Evolutionary conservation across 1,284 basidiomycete genomes (phyloP).

Genomic region (Erythrobasidium hasegawianum): DNA sequence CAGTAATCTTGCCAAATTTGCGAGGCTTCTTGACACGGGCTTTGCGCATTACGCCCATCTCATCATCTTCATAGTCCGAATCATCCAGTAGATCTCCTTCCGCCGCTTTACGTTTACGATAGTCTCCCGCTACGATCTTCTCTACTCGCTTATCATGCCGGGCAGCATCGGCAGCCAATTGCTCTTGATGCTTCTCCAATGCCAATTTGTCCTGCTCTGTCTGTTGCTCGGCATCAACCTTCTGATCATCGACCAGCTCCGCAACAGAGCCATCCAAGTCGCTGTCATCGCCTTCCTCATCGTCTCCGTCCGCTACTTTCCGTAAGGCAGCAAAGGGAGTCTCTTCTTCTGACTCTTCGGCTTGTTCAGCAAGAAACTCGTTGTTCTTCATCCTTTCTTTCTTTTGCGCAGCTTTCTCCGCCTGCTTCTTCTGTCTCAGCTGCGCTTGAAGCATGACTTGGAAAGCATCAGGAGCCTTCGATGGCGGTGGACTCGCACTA

Average conservation of each 20-base stretch:
- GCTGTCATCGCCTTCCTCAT: conserved; percentile 31
- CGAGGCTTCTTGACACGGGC: conserved; percentile 26
- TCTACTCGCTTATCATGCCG: conserved; percentile 16
- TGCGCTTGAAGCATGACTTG: conserved; percentile 12
- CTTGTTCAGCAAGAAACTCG: conserved; percentile 34
- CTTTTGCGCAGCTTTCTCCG: conserved; percentile 2
- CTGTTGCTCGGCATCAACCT: conserved; percentile 29
- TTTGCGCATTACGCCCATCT: conserved; percentile 1
- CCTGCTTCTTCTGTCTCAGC: neutral
- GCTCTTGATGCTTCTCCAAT: conserved; percentile 22
- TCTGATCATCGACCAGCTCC: conserved; percentile 35
- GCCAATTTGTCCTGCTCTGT: conserved; percentile 31
- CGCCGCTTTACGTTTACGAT: conserved; percentile 12
- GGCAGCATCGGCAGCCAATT: conserved; percentile 13
- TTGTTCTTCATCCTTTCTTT: conserved; percentile 19
- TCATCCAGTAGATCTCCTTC: conserved; percentile 26
- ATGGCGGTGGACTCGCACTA: neutral
- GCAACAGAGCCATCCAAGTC: conserved; percentile 27
- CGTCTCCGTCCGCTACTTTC: conserved; percentile 7
- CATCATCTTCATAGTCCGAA: conserved; percentile 36
- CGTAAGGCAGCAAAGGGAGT: conserved; percentile 19
- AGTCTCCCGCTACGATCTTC: conserved; percentile 27
- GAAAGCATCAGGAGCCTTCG: conserved; percentile 13
- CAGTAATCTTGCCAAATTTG: conserved; percentile 25
- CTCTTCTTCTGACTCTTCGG: conserved; percentile 37